A percentile compares a stretch with the other conserved stretches of the same genome.
phyloP scores from a whole-genome alignment of 495 filamentous ascomycete species.

The Aspergillus panamensis region DNA sequence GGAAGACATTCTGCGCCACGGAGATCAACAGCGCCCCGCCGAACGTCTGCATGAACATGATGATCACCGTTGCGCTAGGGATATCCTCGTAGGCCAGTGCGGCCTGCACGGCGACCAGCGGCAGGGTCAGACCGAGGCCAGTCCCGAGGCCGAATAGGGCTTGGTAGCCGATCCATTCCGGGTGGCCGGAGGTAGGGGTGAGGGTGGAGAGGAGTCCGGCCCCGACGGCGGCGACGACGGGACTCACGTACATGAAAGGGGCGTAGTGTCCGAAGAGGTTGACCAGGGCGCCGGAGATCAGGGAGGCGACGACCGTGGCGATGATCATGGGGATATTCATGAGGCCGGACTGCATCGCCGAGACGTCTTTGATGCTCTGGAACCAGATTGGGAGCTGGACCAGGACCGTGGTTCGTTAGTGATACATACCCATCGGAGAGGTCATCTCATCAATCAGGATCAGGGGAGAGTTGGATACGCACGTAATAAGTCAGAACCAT shows the following conservation, averaged over 20 bases:
- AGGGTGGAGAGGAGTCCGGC: slow-evolving; percentile 47
- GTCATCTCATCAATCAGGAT: neutral
- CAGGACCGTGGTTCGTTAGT: no score
- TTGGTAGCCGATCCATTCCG: neutral
- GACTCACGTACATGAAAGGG: slow-evolving; percentile 53
- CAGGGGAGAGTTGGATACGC: neutral
- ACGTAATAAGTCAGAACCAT: no score
- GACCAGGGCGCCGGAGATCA: slow-evolving; percentile 34
- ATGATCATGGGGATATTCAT: slow-evolving; percentile 18
- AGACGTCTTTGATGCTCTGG: slow-evolving; percentile 60
- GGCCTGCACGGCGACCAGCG: neutral
- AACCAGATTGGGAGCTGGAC: slow-evolving; percentile 42
- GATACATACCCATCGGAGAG: no score
- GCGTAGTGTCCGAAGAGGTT: slow-evolving; percentile 59
- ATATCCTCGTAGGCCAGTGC: neutral
- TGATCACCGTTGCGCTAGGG: neutral
- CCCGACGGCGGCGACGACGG: slow-evolving; percentile 52
- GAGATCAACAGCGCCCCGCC: neutral
- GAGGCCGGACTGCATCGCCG: slow-evolving; percentile 53
- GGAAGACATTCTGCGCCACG: neutral
- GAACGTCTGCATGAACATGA: neutral
- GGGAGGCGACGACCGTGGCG: slow-evolving; percentile 17
- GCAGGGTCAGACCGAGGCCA: neutral
- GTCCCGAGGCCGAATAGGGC: neutral
- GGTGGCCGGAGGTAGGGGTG: neutral